Percentiles rank a stretch among this genome's conserved stretches.
Conservation (phyloP, 2,329 filamentous ascomycete species). For the Pestalotiopsis sp. region DNA sequence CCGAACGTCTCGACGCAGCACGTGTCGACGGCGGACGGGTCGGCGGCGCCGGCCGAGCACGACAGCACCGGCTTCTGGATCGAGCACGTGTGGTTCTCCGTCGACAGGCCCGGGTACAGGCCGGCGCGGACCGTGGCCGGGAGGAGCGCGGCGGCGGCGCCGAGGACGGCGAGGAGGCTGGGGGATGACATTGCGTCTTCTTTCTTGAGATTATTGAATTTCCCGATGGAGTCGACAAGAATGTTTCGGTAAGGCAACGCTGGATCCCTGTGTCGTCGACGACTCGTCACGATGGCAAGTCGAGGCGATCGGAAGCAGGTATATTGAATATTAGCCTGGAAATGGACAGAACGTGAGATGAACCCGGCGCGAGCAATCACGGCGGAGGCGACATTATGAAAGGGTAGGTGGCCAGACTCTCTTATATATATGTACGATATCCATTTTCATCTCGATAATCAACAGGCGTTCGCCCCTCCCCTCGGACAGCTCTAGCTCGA, state of each 20-base stretch:
- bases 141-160: slow-evolving; percentile 28
- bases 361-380: not conserved
- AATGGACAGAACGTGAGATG: too few relatives aligned
- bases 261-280: too few relatives aligned
- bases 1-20: slow-evolving; percentile 70
- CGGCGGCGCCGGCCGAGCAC: slow-evolving; percentile 49
- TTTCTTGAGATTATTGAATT: not conserved
- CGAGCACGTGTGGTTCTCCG: slow-evolving; percentile 59
- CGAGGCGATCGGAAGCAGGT: too few relatives aligned
- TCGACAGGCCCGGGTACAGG: slow-evolving; percentile 46
- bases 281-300: too few relatives aligned
- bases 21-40: slow-evolving; percentile 52
- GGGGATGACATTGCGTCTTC: slow-evolving; percentile 6
- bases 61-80: slow-evolving; percentile 46
- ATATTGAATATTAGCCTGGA: too few relatives aligned
- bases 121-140: slow-evolving; percentile 35
- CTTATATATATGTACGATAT: slow-evolving; percentile 14
- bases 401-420: not conserved
- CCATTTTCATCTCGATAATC: slow-evolving; percentile 14
- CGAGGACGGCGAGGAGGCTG: slow-evolving; percentile 13
- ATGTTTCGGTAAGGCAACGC: not conserved
- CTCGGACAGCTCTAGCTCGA: not conserved
- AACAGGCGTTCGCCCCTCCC: not conserved
- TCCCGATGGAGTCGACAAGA: not conserved
- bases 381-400: not conserved